Evolutionary conservation across 306 rosid species (phyloP).

Genomic region (Medicago lupulina): DNA sequence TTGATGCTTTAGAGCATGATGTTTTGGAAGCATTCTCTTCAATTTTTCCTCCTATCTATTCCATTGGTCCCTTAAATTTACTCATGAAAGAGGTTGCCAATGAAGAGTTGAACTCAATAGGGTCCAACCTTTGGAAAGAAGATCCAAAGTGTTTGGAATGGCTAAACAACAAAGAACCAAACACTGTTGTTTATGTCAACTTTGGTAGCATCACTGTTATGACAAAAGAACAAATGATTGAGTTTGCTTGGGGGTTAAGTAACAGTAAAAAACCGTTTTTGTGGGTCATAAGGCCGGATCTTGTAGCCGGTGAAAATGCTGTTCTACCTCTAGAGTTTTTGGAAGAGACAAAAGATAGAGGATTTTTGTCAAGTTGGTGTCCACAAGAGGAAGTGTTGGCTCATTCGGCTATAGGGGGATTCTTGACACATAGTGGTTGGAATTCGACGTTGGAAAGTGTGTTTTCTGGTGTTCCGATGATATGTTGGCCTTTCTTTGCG

Average conservation of each 20-base stretch:
- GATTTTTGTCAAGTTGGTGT: constrained; percentile 63
- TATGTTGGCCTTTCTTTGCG: constrained; percentile 75
- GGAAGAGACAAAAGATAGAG: constrained; percentile 48
- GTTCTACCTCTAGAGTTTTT: constrained; percentile 52
- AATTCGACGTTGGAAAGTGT: constrained; percentile 74
- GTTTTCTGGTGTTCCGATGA: constrained; percentile 61
- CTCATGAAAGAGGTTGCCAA: constrained; percentile 38
- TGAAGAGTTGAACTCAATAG: constrained; percentile 34
- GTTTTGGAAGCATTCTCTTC: constrained; percentile 47
- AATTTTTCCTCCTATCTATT: constrained; percentile 54
- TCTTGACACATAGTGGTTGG: constrained; percentile 78
- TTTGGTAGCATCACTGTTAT: constrained; percentile 74
- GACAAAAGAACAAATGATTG: constrained; percentile 57
- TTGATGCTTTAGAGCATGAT: constrained; percentile 57
- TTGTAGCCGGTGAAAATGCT: constrained; percentile 46
- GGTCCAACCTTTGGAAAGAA: constrained; percentile 77
- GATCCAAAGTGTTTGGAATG: constrained; percentile 60
- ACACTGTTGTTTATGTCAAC: constrained; percentile 68
- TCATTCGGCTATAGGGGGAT: constrained; percentile 66
- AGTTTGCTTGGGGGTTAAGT: constrained; percentile 81
- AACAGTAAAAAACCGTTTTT: constrained; percentile 52
- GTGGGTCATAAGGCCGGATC: constrained; percentile 70
- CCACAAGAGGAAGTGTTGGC: constrained; percentile 62
- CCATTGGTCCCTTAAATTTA: constrained; percentile 66
- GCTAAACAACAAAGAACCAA: constrained; percentile 53